Percentiles rank a stretch among this genome's conserved stretches.
These are phyloP conservation scores for Crepidotus variabilis DNA, from an alignment of 768 basidiomycete genomes.

Conservation along the genomic window DNA sequence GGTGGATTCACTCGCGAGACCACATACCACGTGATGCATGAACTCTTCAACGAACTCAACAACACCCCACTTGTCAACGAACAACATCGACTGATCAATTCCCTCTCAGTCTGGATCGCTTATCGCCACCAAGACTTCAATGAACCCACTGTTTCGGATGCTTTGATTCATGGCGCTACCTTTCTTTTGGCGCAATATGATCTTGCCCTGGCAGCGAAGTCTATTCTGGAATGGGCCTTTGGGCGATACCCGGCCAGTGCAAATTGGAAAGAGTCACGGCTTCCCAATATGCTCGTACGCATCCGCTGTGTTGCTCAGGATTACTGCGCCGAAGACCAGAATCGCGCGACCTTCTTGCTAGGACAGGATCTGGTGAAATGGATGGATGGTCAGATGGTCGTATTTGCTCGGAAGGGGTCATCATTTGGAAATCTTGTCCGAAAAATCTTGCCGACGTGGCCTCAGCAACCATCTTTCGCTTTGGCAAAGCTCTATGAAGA, in stretches of 20 bases:
- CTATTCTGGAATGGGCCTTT: slow-evolving; percentile 78
- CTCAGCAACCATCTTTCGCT: slow-evolving; percentile 49
- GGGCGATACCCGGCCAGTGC: slow-evolving; percentile 31
- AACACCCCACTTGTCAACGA: slow-evolving; percentile 76
- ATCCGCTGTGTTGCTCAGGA: slow-evolving; percentile 60
- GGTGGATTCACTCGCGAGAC: slow-evolving; percentile 44
- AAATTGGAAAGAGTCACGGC: slow-evolving; percentile 40
- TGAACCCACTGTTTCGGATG: slow-evolving; percentile 58
- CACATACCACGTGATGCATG: slow-evolving; percentile 75
- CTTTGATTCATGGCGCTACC: slow-evolving; percentile 63
- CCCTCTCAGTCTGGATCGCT: slow-evolving; percentile 72
- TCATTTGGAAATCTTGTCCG: slow-evolving; percentile 39
- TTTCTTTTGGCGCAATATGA: slow-evolving; percentile 66
- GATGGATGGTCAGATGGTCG: slow-evolving; percentile 54
- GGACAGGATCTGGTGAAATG: slow-evolving; percentile 54
- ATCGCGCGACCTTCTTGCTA: slow-evolving; percentile 25
- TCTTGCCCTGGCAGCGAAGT: slow-evolving; percentile 65
- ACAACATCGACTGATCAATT: slow-evolving; percentile 71
- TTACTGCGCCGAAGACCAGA: slow-evolving; percentile 33
- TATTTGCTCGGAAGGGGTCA: slow-evolving; percentile 34
- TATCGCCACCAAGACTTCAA: slow-evolving; percentile 51
- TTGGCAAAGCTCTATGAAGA: slow-evolving; percentile 43
- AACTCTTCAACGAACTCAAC: slow-evolving; percentile 65
- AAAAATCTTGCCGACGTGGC: slow-evolving; percentile 73
- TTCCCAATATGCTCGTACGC: slow-evolving; percentile 69